A percentile compares a stretch with the other conserved stretches of the same genome.
Conservation (phyloP, 495 filamentous ascomycete species). For the Usnea hakonensis region DNA sequence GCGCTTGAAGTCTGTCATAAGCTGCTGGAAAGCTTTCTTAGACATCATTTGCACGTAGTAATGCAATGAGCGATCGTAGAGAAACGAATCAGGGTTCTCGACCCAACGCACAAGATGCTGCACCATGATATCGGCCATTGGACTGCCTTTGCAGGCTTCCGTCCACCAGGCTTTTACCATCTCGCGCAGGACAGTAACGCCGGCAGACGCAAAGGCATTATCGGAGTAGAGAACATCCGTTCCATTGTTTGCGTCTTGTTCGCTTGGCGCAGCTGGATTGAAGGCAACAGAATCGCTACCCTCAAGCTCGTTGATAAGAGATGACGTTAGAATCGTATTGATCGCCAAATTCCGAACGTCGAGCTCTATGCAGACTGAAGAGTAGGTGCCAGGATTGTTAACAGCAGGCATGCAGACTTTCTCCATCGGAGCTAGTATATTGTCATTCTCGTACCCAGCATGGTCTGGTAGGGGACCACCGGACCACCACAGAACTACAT, state of each 20-base stretch:
- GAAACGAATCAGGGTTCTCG: slow-evolving; percentile 79
- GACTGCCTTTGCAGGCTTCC: slow-evolving; percentile 82
- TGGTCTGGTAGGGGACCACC: slow-evolving; percentile 79
- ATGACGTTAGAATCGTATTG: slow-evolving; percentile 94
- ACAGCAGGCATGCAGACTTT: slow-evolving; percentile 89
- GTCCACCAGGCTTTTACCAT: slow-evolving; percentile 99
- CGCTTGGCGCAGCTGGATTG: slow-evolving; percentile 64
- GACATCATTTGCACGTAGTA: slow-evolving; percentile 99
- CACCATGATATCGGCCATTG: slow-evolving; percentile 96
- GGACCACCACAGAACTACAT: slow-evolving; percentile 98
- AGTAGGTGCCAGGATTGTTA: slow-evolving; percentile 87
- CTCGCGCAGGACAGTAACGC: slow-evolving; percentile 80
- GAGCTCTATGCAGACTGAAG: slow-evolving; percentile 93
- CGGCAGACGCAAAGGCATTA: slow-evolving; percentile 85
- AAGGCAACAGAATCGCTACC: slow-evolving; percentile 73
- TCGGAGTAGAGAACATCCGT: slow-evolving; percentile 74
- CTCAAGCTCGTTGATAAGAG: slow-evolving; percentile 95
- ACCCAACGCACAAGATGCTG: slow-evolving; percentile 97
- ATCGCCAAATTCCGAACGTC: slow-evolving; percentile 92
- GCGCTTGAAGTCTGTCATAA: slow-evolving; percentile 93
- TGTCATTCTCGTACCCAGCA: slow-evolving; percentile 91
- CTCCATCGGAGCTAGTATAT: slow-evolving; percentile 75
- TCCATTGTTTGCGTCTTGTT: slow-evolving; percentile 47
- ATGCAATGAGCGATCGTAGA: slow-evolving; percentile 92
- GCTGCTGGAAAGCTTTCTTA: slow-evolving; percentile 86